A percentile compares a stretch with the other conserved stretches of the same genome.
These are phyloP conservation scores for Sphaerulina musiva DNA, from an alignment of 2,329 filamentous ascomycete species.

Conservation along the genomic window DNA sequence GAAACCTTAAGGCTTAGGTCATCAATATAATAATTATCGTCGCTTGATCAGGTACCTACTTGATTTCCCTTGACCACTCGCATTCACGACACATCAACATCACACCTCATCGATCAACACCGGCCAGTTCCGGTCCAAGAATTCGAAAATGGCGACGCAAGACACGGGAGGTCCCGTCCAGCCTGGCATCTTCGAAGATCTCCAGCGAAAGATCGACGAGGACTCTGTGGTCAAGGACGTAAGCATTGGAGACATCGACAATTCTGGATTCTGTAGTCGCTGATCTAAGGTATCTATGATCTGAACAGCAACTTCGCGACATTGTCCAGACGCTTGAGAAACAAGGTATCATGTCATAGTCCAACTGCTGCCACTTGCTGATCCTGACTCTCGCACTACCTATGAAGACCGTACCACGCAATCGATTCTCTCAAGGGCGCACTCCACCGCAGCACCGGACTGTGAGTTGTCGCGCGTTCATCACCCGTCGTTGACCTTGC, in stretches of 20 bases:
- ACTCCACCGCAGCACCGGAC: slow-evolving; percentile 68
- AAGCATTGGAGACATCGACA: not conserved
- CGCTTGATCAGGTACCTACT: no score
- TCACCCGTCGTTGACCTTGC: not conserved
- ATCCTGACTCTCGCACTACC: not conserved
- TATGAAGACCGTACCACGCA: slow-evolving; percentile 63
- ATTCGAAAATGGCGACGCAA: slow-evolving; percentile 22
- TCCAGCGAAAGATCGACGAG: slow-evolving; percentile 85
- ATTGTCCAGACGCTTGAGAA: slow-evolving; percentile 78
- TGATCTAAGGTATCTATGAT: not conserved
- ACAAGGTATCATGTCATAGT: slow-evolving; percentile 14
- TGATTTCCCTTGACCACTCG: no score
- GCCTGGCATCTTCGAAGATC: slow-evolving; percentile 64
- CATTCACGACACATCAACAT: not conserved
- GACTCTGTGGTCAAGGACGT: slow-evolving; percentile 50
- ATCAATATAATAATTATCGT: no score
- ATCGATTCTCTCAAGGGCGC: slow-evolving; percentile 77
- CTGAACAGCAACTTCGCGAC: slow-evolving; percentile 60
- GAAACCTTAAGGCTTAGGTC: no score
- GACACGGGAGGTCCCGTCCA: slow-evolving; percentile 32
- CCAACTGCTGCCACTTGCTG: not conserved
- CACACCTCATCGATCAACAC: not conserved
- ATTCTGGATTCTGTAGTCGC: not conserved
- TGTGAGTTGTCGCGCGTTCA: slow-evolving; percentile 42
- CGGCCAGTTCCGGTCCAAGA: not conserved